Evolutionary conservation across 352 stramenopile species (phyloP), one percentile per base, ranked within the genome.

Genomic region (Phytophthora cryptogea): DNA sequence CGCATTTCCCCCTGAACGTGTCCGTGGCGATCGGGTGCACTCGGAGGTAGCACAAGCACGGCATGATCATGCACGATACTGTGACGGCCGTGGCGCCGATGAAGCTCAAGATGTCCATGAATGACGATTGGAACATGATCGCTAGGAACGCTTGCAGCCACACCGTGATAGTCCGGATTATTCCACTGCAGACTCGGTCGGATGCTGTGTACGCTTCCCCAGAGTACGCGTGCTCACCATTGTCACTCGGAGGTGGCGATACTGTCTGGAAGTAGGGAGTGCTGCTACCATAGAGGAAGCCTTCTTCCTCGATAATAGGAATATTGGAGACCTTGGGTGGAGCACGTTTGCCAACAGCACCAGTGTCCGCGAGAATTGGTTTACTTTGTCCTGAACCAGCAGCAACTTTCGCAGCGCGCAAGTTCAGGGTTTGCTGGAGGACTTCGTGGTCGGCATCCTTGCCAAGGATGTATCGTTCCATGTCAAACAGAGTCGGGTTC

Each of bases 21-120:
- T 77, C 48, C 5, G 64, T 82, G 0, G 72, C 59, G 39, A 85
- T 89, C 13, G 79, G 76, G 43, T 89, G 76, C 10, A 89, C 65
- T 13, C 80, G 76, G n/a, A 91, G 59, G 54, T 88, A 89, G 66
- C 82, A 89, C 30, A 89, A 53, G 41, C 82, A 89, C 30, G 78
- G 82, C 82, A 91, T 91, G 64, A 89, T 74, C 79, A 89, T 87
- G 47, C 79, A 91, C 41, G 78, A 89, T 6, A 86, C 33, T 0
- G 82, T 85, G 48, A 91, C 71, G 3, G 79, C 71, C 10, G 79
- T 91, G 9, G 79, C 68, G 3, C 78, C 79, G 33, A 91, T 89
- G 17, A 89, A 71, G 40, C 78, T 88, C 42, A 89, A 53, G 45
- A 89, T 84, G 39, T 89, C 78, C 13, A 58, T 68, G 52, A 89